Conservation (phyloP, 805 yeast genomes). For the Nadsonia fulvescens region DNA sequence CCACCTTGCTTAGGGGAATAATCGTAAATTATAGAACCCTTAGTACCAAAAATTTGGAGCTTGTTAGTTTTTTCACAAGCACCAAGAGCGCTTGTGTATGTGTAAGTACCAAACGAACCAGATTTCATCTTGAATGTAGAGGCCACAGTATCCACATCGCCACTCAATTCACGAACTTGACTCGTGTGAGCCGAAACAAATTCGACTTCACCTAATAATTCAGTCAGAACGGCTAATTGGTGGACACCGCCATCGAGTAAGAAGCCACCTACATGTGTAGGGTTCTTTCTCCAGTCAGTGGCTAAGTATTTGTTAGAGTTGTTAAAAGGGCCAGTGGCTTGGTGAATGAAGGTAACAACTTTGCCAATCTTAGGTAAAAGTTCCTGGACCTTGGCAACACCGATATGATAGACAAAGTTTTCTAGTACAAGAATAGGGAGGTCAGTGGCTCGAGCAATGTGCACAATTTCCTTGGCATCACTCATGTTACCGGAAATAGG, state of each 20-base stretch:
- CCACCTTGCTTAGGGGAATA: slow-evolving; percentile 19
- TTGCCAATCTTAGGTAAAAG: slow-evolving; percentile 58
- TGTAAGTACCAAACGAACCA: slow-evolving; percentile 65
- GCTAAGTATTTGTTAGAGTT: slow-evolving; percentile 28
- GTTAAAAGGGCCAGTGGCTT: slow-evolving; percentile 33
- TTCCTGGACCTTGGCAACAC: slow-evolving; percentile 35
- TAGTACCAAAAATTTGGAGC: slow-evolving; percentile 58
- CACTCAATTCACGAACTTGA: slow-evolving; percentile 62
- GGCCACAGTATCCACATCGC: slow-evolving; percentile 65
- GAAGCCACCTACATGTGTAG: slow-evolving; percentile 86
- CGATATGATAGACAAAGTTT: slow-evolving; percentile 63
- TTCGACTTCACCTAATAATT: slow-evolving; percentile 56
- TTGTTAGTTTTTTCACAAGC: slow-evolving; percentile 51
- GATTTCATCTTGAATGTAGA: slow-evolving; percentile 44
- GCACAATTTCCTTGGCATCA: slow-evolving; percentile 68
- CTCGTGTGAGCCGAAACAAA: slow-evolving; percentile 58
- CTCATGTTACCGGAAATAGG: slow-evolving; percentile 77
- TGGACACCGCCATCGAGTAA: slow-evolving; percentile 94
- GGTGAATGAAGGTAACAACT: slow-evolving; percentile 20
- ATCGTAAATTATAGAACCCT: slow-evolving; percentile 58
- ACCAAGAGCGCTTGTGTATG: slow-evolving; percentile 77
- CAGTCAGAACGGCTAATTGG: slow-evolving; percentile 75
- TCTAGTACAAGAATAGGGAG: slow-evolving; percentile 66
- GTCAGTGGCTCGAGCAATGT: slow-evolving; percentile 39
- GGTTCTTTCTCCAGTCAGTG: slow-evolving; percentile 77